Evolutionary conservation across 306 rosid genomes (phyloP), one percentile per base, ranked within the genome.

Genomic region (Sindora glabra): DNA sequence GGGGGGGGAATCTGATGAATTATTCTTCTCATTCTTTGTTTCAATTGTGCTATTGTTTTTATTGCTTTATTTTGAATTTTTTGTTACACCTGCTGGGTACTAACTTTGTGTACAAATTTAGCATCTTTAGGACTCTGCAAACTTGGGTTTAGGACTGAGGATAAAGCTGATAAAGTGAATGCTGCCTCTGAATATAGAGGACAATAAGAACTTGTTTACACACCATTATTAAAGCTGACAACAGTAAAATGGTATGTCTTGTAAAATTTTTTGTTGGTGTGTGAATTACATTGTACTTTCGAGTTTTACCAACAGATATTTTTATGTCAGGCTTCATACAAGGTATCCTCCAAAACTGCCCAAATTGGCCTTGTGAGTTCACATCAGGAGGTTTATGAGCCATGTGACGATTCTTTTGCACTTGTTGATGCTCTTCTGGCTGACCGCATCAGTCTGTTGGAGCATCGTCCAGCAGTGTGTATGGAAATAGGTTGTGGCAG

Each of bases 401-500:
- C 99, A 0, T 86, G 97, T 14, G 99, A 94, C 56, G 99, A 94
- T 71, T 94, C 97, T 9, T 94, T 88, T 77, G 97, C 99, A 3
- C 79, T 94, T 17, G 99, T 86, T 17, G 96, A 92, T 65, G 99
- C 96, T 13, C 95, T 92, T 67, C 80, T 92, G 41, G 90, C 99
- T 1, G 99, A 92, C 30, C 70, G 82, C 62, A 47, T 59, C 2
- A 78, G 80, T 76, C 64, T 92, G 48, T 50, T 86, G 66, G 75
- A 80, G 38, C 96, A 86, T 36, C 59, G 49, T n/a, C 97, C 99
- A 12, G 15, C 61, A 15, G 30, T 92, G 55, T 92, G 96, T 56
- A 56, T 92, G 81, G 97, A 94, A 77, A 77, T 94, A 65, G 97
- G 99, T 41, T 86, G 90, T 65, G 99, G 99, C 2, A 94, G 99